Conservation (phyloP, 2,329 filamentous ascomycete genomes). For the Xylaria sp. region DNA sequence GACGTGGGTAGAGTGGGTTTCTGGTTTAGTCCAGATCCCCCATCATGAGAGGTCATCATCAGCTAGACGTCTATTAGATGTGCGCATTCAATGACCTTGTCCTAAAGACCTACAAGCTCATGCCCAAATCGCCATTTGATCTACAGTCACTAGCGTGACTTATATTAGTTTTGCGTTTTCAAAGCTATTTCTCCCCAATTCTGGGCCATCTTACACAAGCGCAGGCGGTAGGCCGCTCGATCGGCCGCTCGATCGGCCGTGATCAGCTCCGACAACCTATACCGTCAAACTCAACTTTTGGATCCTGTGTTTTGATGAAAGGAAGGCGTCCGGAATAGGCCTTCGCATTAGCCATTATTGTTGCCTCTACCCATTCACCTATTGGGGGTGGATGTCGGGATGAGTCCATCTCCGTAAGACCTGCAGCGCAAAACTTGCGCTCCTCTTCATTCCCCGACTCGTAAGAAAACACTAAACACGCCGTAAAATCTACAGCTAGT, state of each 20-base stretch:
- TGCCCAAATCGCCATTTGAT: constrained; percentile 2
- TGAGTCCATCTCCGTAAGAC: constrained; percentile 43
- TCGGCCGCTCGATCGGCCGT: not conserved
- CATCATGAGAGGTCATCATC: not conserved
- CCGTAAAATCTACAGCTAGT: constrained; percentile 44
- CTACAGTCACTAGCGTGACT: constrained; percentile 12
- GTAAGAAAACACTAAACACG: constrained; percentile 42
- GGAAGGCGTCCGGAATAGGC: constrained; percentile 45
- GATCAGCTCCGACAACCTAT: constrained; percentile 44
- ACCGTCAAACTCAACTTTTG: constrained; percentile 42
- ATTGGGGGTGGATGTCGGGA: constrained; percentile 44
- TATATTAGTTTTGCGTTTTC: constrained; percentile 11
- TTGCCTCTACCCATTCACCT: constrained; percentile 43
- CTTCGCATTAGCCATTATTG: constrained; percentile 46
- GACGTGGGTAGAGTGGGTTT: constrained; percentile 1
- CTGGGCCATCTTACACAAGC: not conserved
- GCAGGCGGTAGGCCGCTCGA: not conserved
- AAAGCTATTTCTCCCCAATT: not conserved
- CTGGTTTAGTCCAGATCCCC: not conserved
- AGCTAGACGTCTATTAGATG: constrained; percentile 14
- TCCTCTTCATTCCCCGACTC: constrained; percentile 43
- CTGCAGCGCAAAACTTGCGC: constrained; percentile 39
- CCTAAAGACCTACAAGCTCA: constrained; percentile 1
- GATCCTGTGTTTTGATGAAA: constrained; percentile 44
- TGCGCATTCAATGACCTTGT: constrained; percentile 1